Conservation (phyloP, 108 stramenopile species). For the Stephanodiscus triporus region DNA sequence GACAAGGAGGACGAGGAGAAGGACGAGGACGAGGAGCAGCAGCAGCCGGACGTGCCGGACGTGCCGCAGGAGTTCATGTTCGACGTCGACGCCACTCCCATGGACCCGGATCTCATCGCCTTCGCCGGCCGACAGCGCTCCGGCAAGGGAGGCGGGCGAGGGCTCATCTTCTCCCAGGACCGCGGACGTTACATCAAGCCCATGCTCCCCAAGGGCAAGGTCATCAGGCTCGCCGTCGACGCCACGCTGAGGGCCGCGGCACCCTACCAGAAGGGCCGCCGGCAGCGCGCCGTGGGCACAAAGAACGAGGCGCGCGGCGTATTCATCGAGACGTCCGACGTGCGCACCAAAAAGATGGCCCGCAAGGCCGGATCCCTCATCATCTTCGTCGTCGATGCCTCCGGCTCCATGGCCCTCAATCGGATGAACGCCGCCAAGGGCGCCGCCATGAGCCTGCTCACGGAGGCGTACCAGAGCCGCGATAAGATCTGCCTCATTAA, state of each 20-base stretch:
- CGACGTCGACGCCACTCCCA: constrained; percentile 92
- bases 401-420: constrained; percentile 97
- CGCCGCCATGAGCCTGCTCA: constrained; percentile 92
- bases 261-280: constrained; percentile 90
- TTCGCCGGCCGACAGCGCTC: constrained; percentile 77
- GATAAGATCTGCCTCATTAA: constrained; percentile 95
- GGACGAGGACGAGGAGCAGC: constrained; percentile 77
- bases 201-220: constrained; percentile 96
- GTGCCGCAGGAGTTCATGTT: constrained; percentile 99
- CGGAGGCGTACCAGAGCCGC: constrained; percentile 96
- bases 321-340: constrained; percentile 89
- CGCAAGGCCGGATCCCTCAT: constrained; percentile 96
- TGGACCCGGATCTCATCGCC: constrained; percentile 94
- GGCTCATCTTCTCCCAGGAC: constrained; percentile 94
- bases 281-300: constrained; percentile 76
- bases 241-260: constrained; percentile 96
- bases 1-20: constrained; percentile 79
- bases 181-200: constrained; percentile 98
- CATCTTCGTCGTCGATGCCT: constrained; percentile 96
- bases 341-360: constrained; percentile 95
- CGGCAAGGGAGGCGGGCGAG: constrained; percentile 96
- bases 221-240: constrained; percentile 87
- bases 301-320: constrained; percentile 82
- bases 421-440: constrained; percentile 99
- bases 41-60: constrained; percentile 84